phyloP scores from a whole-genome alignment of 2,329 filamentous ascomycete genomes.

The Aspergillus nomiae region DNA sequence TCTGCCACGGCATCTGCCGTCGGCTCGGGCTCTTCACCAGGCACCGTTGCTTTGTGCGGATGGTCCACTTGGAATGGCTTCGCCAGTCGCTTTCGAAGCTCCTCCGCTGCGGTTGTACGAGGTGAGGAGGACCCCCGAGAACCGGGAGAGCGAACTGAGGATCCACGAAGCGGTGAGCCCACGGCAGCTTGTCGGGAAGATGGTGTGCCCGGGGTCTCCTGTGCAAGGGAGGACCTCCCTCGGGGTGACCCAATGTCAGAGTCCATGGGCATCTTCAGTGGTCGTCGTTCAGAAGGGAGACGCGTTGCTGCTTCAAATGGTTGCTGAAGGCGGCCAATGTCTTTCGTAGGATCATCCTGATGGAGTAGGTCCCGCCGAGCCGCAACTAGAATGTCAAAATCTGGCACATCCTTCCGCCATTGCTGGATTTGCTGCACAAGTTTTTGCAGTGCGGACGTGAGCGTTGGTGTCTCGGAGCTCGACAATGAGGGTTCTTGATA shows the following conservation, averaged over 20 bases:
- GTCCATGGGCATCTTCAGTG: constrained; percentile 8
- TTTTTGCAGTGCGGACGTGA: constrained; percentile 60
- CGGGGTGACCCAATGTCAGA: constrained; percentile 25
- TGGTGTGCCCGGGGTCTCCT: constrained; percentile 18
- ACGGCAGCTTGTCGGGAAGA: constrained; percentile 21
- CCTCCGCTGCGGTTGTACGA: constrained; percentile 30
- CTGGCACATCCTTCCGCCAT: constrained; percentile 66
- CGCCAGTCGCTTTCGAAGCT: constrained; percentile 38
- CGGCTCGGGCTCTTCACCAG: not conserved
- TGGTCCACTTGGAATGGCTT: constrained; percentile 30
- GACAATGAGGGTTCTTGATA: constrained; percentile 50
- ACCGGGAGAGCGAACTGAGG: constrained; percentile 20
- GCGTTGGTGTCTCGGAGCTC: constrained; percentile 47
- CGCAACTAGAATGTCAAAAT: constrained; percentile 72
- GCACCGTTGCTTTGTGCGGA: not conserved
- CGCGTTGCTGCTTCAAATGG: constrained; percentile 24
- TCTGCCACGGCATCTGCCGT: constrained; percentile 7
- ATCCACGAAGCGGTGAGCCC: constrained; percentile 27
- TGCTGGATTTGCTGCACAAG: constrained; percentile 64
- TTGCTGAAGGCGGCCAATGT: constrained; percentile 21
- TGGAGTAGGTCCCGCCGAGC: constrained; percentile 52
- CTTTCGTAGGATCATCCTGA: constrained; percentile 26
- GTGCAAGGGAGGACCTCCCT: constrained; percentile 24
- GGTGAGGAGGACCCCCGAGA: constrained; percentile 29
- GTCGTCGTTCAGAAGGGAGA: constrained; percentile 19